Evolutionary conservation across 331 rosid genomes (phyloP).

Genomic region (Arachis monticola): DNA sequence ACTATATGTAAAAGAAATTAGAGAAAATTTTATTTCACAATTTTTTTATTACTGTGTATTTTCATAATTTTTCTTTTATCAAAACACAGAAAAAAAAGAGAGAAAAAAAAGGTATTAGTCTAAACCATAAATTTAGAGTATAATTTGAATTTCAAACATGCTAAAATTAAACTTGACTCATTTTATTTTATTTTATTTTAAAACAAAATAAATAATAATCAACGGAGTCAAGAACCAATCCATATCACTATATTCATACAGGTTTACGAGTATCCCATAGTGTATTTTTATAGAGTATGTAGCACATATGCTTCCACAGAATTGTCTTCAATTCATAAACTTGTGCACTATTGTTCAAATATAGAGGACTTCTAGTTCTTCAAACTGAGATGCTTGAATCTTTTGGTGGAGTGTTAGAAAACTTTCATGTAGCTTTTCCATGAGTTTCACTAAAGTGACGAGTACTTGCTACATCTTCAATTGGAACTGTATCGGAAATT

Average conservation of each 20-base stretch:
- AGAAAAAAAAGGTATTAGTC: no score
- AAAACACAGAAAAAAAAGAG: no score
- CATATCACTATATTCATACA: background rate
- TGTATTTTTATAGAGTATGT: background rate
- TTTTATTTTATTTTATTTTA: no score
- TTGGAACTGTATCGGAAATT: constrained; percentile 2
- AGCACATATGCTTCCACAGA: background rate
- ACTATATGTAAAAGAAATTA: no score
- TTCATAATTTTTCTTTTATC: no score
- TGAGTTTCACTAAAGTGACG: background rate
- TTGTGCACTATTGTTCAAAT: background rate
- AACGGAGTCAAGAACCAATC: background rate
- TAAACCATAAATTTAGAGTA: no score
- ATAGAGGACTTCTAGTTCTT: background rate
- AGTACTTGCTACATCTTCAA: background rate
- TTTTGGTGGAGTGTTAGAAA: constrained; percentile 16
- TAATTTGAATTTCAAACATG: no score
- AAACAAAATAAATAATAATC: background rate
- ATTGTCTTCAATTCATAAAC: background rate
- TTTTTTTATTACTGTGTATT: no score
- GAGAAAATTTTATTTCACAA: no score
- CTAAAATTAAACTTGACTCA: no score
- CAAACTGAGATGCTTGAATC: constrained; percentile 1
- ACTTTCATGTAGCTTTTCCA: background rate
- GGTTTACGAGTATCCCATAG: background rate